phyloP scores from a whole-genome alignment of 495 filamentous ascomycete species.

The Ascobolus immersus region DNA sequence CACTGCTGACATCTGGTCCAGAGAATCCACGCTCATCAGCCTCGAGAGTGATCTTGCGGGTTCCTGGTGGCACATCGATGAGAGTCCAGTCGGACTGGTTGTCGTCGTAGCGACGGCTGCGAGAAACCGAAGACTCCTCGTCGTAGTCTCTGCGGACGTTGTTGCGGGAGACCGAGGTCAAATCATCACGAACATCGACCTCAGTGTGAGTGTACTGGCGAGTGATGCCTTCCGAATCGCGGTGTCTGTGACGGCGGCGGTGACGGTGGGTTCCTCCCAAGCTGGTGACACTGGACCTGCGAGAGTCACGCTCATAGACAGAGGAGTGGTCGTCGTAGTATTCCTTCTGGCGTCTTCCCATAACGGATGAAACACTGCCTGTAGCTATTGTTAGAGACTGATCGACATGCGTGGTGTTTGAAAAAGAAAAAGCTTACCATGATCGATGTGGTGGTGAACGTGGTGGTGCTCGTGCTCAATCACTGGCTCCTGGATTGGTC shows the following conservation, averaged over 20 bases:
- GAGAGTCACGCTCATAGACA: conserved; percentile 12
- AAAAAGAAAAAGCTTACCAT: conserved; percentile 30
- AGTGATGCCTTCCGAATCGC: conserved; percentile 19
- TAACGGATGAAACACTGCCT: conserved; percentile 23
- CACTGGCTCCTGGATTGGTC: conserved; percentile 14
- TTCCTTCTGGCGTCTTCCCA: conserved; percentile 19
- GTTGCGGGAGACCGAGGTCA: conserved; percentile 10
- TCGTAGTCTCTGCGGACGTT: conserved; percentile 8
- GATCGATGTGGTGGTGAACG: conserved; percentile 56
- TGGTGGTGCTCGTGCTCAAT: conserved; percentile 17
- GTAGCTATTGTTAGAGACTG: conserved; percentile 18
- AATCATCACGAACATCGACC: conserved; percentile 18
- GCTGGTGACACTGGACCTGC: conserved; percentile 8
- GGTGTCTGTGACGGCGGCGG: conserved; percentile 27
- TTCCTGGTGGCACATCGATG: conserved; percentile 57
- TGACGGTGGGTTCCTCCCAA: conserved; percentile 23
- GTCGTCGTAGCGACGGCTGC: conserved; percentile 20
- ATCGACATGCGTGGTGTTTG: conserved; percentile 6
- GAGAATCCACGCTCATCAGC: conserved; percentile 38
- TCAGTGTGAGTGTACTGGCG: conserved; percentile 21
- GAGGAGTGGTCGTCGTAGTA: conserved; percentile 10
- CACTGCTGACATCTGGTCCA: conserved; percentile 15
- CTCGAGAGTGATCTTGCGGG: conserved; percentile 48
- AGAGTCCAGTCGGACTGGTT: conserved; percentile 47
- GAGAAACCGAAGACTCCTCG: conserved; percentile 4